phyloP scores from a whole-genome alignment of 331 rosid genomes.

The Spiraea crenata region DNA sequence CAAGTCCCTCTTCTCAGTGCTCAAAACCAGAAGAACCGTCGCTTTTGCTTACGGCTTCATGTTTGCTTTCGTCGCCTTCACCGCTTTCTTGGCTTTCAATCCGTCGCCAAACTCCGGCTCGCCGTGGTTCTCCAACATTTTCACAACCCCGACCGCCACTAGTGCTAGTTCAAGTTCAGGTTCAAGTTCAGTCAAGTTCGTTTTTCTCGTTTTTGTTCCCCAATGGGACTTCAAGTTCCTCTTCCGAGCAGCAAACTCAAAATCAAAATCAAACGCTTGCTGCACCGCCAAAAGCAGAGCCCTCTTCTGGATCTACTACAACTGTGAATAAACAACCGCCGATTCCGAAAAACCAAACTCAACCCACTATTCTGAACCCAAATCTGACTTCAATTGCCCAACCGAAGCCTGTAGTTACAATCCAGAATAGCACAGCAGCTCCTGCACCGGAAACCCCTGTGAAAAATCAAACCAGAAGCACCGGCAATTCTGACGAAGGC shows the following conservation, averaged over 20 bases:
- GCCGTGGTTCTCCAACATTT: constrained; percentile 62
- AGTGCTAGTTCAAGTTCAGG: constrained; percentile 17
- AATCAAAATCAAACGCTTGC: neutral
- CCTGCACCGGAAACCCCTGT: constrained; percentile 19
- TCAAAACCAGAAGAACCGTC: constrained; percentile 58
- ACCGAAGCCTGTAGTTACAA: constrained; percentile 10
- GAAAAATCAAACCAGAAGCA: constrained; percentile 33
- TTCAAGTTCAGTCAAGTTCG: constrained; percentile 49
- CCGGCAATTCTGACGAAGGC: constrained; percentile 21
- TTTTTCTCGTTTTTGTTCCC: constrained; percentile 53
- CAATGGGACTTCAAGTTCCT: constrained; percentile 26
- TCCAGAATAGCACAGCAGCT: constrained; percentile 20
- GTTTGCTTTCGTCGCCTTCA: constrained; percentile 62
- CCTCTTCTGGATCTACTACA: constrained; percentile 53
- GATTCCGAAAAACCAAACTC: constrained; percentile 30
- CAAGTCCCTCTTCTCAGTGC: constrained; percentile 48
- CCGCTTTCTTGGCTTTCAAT: constrained; percentile 63
- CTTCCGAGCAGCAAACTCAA: constrained; percentile 21
- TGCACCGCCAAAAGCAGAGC: constrained; percentile 19
- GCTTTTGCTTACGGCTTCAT: constrained; percentile 64
- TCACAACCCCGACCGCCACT: constrained; percentile 16
- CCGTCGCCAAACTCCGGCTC: constrained; percentile 57
- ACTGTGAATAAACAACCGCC: constrained; percentile 23
- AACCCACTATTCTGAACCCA: constrained; percentile 20
- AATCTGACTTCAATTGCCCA: constrained; percentile 31